A percentile compares a stretch with the other conserved stretches of the same genome.
Conservation (phyloP, 1,284 basidiomycete species). For the Cryptococcus floricola region DNA sequence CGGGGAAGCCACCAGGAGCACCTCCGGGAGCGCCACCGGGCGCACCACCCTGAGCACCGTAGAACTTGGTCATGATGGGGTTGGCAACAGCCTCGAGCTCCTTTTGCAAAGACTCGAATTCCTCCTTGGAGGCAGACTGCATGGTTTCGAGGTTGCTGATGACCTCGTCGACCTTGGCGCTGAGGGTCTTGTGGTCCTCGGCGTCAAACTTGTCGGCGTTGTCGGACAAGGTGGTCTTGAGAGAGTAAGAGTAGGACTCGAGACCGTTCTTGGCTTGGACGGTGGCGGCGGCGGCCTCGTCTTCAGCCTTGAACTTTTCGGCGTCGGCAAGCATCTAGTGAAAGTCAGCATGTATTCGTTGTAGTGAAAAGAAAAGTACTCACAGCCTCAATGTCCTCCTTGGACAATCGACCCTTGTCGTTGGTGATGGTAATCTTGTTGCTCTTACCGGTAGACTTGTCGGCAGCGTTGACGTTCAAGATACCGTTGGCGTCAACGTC, state of each 20-base stretch:
- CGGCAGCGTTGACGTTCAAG: constrained; percentile 83
- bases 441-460: constrained; percentile 90
- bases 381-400: constrained; percentile 85
- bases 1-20: constrained; percentile 50
- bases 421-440: constrained; percentile 92
- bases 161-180: constrained; percentile 76
- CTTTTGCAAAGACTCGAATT: constrained; percentile 92
- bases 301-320: constrained; percentile 75
- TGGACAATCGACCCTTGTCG: constrained; percentile 96
- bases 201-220: constrained; percentile 86
- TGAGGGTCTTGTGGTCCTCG: constrained; percentile 82
- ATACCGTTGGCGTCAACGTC: constrained; percentile 98
- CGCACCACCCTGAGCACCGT: constrained; percentile 54
- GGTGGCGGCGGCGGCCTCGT: constrained; percentile 87
- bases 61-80: constrained; percentile 61
- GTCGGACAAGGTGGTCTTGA: constrained; percentile 83
- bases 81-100: constrained; percentile 87
- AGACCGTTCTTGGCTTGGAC: constrained; percentile 96
- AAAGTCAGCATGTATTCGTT: neutral
- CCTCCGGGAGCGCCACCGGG: constrained; percentile 55
- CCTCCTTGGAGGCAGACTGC: constrained; percentile 83
- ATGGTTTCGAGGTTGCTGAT: constrained; percentile 86
- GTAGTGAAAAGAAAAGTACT: neutral
- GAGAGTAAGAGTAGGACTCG: constrained; percentile 93
- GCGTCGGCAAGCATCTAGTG: constrained; percentile 94